Evolutionary conservation across 805 yeast genomes (phyloP).

Genomic region (Tetrapisispora taiwanensis): DNA sequence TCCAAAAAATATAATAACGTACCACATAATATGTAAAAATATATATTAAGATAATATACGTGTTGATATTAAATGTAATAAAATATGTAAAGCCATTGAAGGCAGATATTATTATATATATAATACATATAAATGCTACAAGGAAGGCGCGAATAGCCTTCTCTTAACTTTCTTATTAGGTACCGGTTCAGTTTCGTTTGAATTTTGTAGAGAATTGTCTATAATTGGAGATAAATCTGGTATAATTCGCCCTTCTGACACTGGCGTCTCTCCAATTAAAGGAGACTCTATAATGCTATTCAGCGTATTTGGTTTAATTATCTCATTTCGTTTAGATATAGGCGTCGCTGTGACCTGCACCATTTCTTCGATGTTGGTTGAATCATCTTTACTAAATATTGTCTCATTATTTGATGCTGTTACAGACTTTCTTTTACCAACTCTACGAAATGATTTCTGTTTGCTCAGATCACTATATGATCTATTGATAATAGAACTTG

Average conservation of each 20-base stretch:
- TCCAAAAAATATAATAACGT: background rate
- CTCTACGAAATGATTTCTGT: slow-evolving; percentile 21
- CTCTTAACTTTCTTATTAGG: slow-evolving; percentile 25
- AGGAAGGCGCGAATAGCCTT: slow-evolving; percentile 30
- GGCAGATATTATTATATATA: too few species aligned
- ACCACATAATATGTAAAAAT: background rate
- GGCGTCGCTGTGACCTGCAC: slow-evolving; percentile 28
- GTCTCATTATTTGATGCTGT: background rate
- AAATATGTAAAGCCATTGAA: too few species aligned
- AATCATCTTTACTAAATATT: background rate
- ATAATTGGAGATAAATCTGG: background rate
- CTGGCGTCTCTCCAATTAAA: background rate
- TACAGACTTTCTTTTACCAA: slow-evolving; percentile 15
- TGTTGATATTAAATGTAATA: background rate
- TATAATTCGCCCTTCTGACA: background rate
- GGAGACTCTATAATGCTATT: slow-evolving; percentile 24
- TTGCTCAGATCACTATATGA: background rate
- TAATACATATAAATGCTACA: background rate
- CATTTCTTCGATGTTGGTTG: background rate
- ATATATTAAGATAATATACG: background rate
- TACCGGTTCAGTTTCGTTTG: background rate
- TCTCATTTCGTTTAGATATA: slow-evolving; percentile 11
- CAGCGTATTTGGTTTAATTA: slow-evolving; percentile 10
- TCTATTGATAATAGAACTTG: background rate
- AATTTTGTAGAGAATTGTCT: too few species aligned